Evolutionary conservation across 2,329 filamentous ascomycete species (phyloP).

Genomic region (Cercospora sp.): DNA sequence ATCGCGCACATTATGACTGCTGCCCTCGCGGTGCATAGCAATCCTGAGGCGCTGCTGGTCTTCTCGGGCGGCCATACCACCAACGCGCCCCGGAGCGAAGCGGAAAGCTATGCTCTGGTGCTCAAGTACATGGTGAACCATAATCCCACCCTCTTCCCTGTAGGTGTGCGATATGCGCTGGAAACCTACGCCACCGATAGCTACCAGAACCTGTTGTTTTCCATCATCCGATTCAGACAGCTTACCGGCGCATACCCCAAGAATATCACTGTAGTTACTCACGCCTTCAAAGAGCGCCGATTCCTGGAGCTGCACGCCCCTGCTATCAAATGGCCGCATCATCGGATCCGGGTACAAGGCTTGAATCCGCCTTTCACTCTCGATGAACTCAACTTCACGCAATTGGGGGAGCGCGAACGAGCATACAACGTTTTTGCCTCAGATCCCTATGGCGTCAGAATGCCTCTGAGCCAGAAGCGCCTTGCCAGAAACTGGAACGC

Average conservation of each 20-base stretch:
- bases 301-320: constrained; percentile 45
- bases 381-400: constrained; percentile 41
- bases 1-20: constrained; percentile 72
- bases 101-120: constrained; percentile 31
- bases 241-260: constrained; percentile 45
- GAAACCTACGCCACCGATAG: constrained; percentile 68
- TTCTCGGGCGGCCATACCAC: constrained; percentile 67
- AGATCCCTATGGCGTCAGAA: constrained; percentile 44
- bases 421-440: constrained; percentile 43
- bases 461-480: constrained; percentile 43
- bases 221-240: constrained; percentile 59
- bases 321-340: constrained; percentile 47
- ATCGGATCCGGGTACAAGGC: constrained; percentile 46
- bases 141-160: constrained; percentile 25
- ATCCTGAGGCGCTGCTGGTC: constrained; percentile 55
- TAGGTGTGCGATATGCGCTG: constrained; percentile 24
- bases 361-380: constrained; percentile 48
- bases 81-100: constrained; percentile 33
- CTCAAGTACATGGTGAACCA: constrained; percentile 25
- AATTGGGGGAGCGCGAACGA: constrained; percentile 41
- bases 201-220: constrained; percentile 81
- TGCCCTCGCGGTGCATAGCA: constrained; percentile 53
- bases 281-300: constrained; percentile 50
- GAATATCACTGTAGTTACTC: constrained; percentile 48
- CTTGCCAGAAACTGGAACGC: constrained; percentile 44